Base-by-base conservation (phyloP, 495 filamentous ascomycete species). In the Penicillium tannophilum region DNA sequence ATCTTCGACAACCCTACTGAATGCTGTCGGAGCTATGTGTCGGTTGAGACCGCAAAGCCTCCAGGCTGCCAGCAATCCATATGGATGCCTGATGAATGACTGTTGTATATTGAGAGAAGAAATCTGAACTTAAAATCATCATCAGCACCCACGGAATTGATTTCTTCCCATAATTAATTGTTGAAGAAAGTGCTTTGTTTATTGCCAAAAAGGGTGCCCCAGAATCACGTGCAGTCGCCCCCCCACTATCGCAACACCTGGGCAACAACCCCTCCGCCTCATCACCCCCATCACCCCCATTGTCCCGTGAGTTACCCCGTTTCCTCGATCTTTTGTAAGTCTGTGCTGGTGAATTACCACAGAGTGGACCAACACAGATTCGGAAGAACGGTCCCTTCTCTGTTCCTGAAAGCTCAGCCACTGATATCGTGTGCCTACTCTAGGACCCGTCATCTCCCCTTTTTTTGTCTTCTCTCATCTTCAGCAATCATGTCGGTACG, bases 401-500 rank as follows among this genome's bases (percentile, higher is more conserved):
- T 45, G 50, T 60, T 63, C 58, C 41, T 52, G 35, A 30, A 9
- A 46, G 17, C 41, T 48, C 62, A 67, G 64, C 64, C 58, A 61
- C 65, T 69, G 61, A 71, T 66, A 71, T 73, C 66, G 72, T 65
- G 62, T 75, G 67, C 63, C 51, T 42, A 46, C 59, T 58, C 53
- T 67, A 75, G 70, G 51, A 66, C 64, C 64, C 62, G 64, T 54
- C 31, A 56, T 59, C 57, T 54, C 55, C 62, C 50, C 56, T 55
- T 64, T 71, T 71, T 62, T 59, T 58, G 48, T 62, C 35, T 41
- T 58, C 59, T 56, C 47, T 55, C 63, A 72, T 62, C 60, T 57
- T 58, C 56, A 66, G 60, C 66, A 70, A 73, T 45, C 67, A 79
- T 77, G 76, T 78, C 75, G 63, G 74, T 79, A 30, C 20, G 74